phyloP scores from a whole-genome alignment of 2,329 filamentous ascomycete genomes.

The Blastomyces parvus region DNA sequence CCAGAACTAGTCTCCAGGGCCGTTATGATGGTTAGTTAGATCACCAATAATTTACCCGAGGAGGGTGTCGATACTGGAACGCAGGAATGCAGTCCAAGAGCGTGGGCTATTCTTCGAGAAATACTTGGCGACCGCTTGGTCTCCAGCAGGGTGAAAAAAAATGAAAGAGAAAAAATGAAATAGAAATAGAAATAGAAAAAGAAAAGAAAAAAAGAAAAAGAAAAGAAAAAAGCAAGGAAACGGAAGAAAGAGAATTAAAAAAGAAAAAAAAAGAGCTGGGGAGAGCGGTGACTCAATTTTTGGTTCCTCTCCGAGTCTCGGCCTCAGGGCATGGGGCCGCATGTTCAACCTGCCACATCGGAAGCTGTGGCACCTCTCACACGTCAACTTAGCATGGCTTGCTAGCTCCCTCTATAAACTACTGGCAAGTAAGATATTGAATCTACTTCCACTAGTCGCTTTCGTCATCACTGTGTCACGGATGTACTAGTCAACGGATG shows the following conservation, averaged over 20 bases:
- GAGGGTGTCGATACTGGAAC: background rate
- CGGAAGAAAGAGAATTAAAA: too few species aligned
- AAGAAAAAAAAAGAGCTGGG: background rate
- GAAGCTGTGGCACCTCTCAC: background rate
- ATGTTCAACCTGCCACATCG: background rate
- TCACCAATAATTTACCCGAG: too few species aligned
- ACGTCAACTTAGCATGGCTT: background rate
- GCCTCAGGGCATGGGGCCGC: background rate
- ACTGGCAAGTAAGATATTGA: background rate
- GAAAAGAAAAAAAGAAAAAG: too few species aligned
- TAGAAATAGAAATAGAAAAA: too few species aligned
- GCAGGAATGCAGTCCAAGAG: background rate
- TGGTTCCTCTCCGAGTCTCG: background rate
- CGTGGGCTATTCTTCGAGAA: background rate
- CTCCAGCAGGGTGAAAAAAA: too few species aligned
- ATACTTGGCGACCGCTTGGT: background rate
- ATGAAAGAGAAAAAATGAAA: too few species aligned
- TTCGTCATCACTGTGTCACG: background rate
- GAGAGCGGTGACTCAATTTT: background rate
- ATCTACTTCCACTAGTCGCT: background rate
- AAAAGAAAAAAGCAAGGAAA: too few species aligned
- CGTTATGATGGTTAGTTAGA: background rate
- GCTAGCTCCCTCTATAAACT: background rate
- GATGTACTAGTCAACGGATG: background rate
- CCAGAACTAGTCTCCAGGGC: background rate